phyloP scores from a whole-genome alignment of 1,139 yeast species.

The Arxiozyma slooffiae region DNA sequence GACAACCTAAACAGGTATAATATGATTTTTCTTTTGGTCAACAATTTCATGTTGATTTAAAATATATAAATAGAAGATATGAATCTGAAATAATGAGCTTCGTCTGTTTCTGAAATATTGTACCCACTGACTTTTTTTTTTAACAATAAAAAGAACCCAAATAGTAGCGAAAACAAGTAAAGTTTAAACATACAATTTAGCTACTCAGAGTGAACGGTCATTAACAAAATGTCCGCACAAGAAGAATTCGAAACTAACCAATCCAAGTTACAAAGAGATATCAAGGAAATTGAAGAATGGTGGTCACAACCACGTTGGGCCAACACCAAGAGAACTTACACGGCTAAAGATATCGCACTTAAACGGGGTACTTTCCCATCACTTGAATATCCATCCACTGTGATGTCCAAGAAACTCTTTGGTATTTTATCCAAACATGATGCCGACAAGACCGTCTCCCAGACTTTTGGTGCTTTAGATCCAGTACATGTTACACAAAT shows the following conservation, averaged over 20 bases:
- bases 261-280: constrained; percentile 40
- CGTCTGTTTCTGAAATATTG: too few species aligned
- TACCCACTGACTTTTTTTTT: too few species aligned
- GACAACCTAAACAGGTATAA: not conserved
- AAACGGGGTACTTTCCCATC: constrained; percentile 69
- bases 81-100: not conserved
- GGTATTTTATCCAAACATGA: constrained; percentile 62
- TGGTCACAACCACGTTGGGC: constrained; percentile 91
- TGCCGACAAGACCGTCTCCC: constrained; percentile 63
- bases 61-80: not conserved
- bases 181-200: constrained; percentile 8
- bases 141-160: not conserved
- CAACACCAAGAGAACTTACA: constrained; percentile 77
- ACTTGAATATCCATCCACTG: constrained; percentile 63
- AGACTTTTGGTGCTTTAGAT: constrained; percentile 93
- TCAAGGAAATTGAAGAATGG: constrained; percentile 71
- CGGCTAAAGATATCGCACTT: constrained; percentile 80
- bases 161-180: not conserved
- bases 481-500: constrained; percentile 94
- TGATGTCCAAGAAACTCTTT: constrained; percentile 76
- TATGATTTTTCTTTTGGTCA: not conserved
- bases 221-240: constrained; percentile 1
- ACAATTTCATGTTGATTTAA: not conserved
- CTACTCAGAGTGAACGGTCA: constrained; percentile 7
- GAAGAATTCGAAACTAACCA: constrained; percentile 17